Percentiles rank a stretch among this genome's conserved stretches.
Conservation (phyloP, 1,139 yeast genomes). For the Sugiyamaella castrensis region DNA sequence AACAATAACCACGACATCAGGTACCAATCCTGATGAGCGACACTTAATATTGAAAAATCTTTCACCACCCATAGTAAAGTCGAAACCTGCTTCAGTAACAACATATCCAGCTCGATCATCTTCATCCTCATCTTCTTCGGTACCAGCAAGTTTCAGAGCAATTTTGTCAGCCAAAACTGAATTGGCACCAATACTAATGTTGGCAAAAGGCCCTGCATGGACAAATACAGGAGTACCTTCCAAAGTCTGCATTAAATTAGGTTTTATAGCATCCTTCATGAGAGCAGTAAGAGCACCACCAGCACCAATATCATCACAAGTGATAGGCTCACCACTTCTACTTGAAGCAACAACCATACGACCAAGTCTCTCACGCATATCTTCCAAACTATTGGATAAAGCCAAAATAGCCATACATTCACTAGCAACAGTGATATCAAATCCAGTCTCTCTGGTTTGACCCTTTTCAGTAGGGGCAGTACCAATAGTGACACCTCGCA, state of each 20-base stretch:
- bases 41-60: slow-evolving; percentile 95
- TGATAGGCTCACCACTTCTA: slow-evolving; percentile 78
- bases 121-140: slow-evolving; percentile 49
- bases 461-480: slow-evolving; percentile 95
- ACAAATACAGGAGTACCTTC: slow-evolving; percentile 96
- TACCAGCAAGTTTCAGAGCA: slow-evolving; percentile 90
- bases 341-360: slow-evolving; percentile 87
- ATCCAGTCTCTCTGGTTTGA: slow-evolving; percentile 81
- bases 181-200: slow-evolving; percentile 89
- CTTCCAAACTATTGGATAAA: slow-evolving; percentile 75
- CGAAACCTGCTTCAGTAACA: slow-evolving; percentile 97
- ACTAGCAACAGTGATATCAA: slow-evolving; percentile 94
- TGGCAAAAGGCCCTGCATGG: slow-evolving; percentile 98
- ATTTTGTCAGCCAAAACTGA: slow-evolving; percentile 93
- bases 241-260: slow-evolving; percentile 94
- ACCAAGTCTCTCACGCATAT: slow-evolving; percentile 89
- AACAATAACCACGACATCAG: slow-evolving; percentile 91
- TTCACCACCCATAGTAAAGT: slow-evolving; percentile 99
- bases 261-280: slow-evolving; percentile 95
- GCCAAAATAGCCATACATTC: slow-evolving; percentile 98
- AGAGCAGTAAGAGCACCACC: slow-evolving; percentile 97
- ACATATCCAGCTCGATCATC: slow-evolving; percentile 80
- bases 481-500: slow-evolving; percentile 89
- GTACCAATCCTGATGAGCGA: slow-evolving; percentile 83
- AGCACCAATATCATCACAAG: slow-evolving; percentile 95